phyloP scores from a whole-genome alignment of 345 rosid species.

The Eucalyptus cladocalyx region DNA sequence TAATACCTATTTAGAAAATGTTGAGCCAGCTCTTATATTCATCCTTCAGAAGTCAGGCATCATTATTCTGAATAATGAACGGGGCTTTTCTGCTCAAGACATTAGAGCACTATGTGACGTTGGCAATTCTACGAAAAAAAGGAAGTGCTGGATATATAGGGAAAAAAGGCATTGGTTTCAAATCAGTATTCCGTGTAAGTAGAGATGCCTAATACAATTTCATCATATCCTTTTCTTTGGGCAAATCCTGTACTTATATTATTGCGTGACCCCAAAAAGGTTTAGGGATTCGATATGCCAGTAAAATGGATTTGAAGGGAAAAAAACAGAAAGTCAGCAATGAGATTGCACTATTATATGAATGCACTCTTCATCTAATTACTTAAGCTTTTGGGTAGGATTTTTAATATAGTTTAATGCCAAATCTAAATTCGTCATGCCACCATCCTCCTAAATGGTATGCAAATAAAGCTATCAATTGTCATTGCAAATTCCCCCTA shows the following conservation, averaged over 20 bases:
- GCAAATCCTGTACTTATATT: background rate
- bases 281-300: background rate
- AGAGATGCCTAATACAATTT: background rate
- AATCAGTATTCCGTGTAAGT: constrained; percentile 95
- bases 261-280: background rate
- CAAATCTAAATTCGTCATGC: background rate
- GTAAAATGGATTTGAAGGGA: background rate
- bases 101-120: constrained; percentile 92
- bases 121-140: constrained; percentile 86
- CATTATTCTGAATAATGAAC: constrained; percentile 73
- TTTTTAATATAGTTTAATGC: background rate
- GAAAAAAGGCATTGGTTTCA: constrained; percentile 96
- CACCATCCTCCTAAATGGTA: background rate
- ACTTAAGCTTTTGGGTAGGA: background rate
- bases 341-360: background rate
- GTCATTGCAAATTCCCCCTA: background rate
- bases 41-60: constrained; percentile 70
- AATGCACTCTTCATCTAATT: background rate
- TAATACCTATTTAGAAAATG: constrained; percentile 53
- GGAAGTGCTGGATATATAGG: constrained; percentile 83
- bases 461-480: background rate
- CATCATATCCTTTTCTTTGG: background rate
- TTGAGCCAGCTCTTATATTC: constrained; percentile 78
- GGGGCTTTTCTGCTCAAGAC: constrained; percentile 74
- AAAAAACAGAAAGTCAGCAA: background rate